Evolutionary conservation across 768 basidiomycete genomes (phyloP), one percentile per base, ranked within the genome.

Genomic region (Lactifluus subvellereus): DNA sequence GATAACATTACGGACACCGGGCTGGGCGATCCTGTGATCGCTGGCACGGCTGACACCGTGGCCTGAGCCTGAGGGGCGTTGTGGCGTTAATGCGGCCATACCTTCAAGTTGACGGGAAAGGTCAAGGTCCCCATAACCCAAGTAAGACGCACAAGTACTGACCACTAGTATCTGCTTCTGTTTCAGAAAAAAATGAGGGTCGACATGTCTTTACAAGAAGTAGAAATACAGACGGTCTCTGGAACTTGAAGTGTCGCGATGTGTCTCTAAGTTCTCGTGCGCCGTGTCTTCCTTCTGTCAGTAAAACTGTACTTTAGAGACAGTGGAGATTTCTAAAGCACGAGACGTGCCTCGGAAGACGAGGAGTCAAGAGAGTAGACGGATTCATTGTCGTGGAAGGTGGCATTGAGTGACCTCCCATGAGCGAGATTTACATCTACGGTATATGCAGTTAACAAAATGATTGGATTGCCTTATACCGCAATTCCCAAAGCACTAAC

Each of bases 361-460:
- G 38, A 58, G 16, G 62, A 63, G 20, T 59, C 45, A 9, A 63
- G 62, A 6, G 62, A 63, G 11, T 59, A 59, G 30, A 63, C 52
- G 1, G 57, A 59, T n/a, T 38, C 37, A 54, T 59, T 59, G 2
- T 35, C 3, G 9, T 54, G 51, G 32, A 9, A 6, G 0, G 47
- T 58, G 13, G 43, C 45, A 4, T 14, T 6, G 14, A 63, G 45
- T 27, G 52, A 45, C 35, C n/a, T 62, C 14, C 35, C 18, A 47
- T 2, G 4, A 20, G 30, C 13, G 16, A 27, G 33, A 45, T 14
- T 2, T n/a, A 7, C 7, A 27, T 32, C 56, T 52, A 32, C 18
- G 20, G 7, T 8, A 13, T 9, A 9, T 6, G 43, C 50, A n/a
- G 35, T 53, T 57, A n/a, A n/a, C n/a, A 20, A 45, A 22, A 22